Conservation (phyloP, 148 eudicot species). For the Simmondsia chinensis region DNA sequence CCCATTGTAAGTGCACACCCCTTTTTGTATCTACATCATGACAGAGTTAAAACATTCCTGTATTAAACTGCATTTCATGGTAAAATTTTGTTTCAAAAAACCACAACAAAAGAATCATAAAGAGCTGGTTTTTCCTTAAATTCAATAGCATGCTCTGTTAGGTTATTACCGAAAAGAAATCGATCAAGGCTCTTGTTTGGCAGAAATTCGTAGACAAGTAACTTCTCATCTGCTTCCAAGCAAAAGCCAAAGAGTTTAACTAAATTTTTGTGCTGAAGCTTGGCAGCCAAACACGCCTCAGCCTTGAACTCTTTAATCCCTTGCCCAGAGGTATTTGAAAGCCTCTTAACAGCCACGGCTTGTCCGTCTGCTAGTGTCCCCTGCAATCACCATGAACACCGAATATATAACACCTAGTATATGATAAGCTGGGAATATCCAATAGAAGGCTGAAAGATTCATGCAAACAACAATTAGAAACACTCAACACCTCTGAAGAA, state of each 20-base stretch:
- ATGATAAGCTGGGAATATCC: too few relatives aligned
- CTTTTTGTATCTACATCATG: slow-evolving; percentile 32
- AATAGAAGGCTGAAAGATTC: too few relatives aligned
- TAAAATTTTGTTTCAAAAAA: too few relatives aligned
- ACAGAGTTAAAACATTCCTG: too few relatives aligned
- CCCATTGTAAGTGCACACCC: slow-evolving; percentile 29
- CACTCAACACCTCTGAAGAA: neutral
- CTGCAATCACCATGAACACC: neutral
- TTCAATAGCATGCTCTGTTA: too few relatives aligned
- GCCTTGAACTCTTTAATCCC: slow-evolving; percentile 68
- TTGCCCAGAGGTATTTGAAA: slow-evolving; percentile 43
- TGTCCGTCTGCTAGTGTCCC: slow-evolving; percentile 44
- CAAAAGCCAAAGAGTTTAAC: slow-evolving; percentile 70
- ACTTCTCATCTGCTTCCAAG: slow-evolving; percentile 65
- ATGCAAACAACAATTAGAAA: neutral
- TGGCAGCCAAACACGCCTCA: slow-evolving; percentile 55
- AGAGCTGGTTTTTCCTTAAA: too few relatives aligned
- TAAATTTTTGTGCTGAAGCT: slow-evolving; percentile 68
- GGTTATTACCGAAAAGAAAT: slow-evolving; percentile 48
- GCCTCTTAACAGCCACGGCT: slow-evolving; percentile 54
- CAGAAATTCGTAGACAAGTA: slow-evolving; percentile 66
- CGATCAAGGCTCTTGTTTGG: slow-evolving; percentile 61
- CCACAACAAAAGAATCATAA: too few relatives aligned
- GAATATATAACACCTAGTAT: neutral
- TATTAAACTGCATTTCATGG: too few relatives aligned